These are phyloP conservation scores for Benincasa hispida DNA, from an alignment of 306 rosid species.

Conservation along the genomic window DNA sequence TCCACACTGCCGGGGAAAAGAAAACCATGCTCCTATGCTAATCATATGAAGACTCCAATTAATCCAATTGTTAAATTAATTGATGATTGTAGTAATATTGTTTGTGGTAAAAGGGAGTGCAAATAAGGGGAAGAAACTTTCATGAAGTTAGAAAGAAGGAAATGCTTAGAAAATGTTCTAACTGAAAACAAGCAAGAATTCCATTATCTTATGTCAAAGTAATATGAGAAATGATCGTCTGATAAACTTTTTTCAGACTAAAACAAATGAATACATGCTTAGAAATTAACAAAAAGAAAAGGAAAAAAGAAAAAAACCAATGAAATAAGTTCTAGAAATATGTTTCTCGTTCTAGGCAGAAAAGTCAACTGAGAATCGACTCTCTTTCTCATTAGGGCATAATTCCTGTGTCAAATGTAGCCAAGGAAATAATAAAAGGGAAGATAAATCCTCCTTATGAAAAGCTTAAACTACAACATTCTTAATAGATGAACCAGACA, in stretches of 20 bases:
- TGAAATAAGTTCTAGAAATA: too few species aligned
- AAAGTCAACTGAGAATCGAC: too few species aligned
- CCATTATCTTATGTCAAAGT: not conserved
- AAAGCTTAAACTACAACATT: not conserved
- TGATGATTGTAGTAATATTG: too few species aligned
- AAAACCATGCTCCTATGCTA: too few species aligned
- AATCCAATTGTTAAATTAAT: too few species aligned
- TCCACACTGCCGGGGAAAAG: too few species aligned
- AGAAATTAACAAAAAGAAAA: too few species aligned
- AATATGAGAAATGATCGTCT: not conserved
- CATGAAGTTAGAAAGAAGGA: not conserved
- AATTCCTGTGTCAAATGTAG: not conserved
- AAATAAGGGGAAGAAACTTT: not conserved
- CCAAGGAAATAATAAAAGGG: not conserved
- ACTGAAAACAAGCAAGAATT: not conserved
- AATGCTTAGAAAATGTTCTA: not conserved
- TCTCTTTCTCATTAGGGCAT: not conserved
- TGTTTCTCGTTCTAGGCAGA: not conserved
- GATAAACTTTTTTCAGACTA: not conserved
- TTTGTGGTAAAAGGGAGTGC: too few species aligned
- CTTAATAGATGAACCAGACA: not conserved
- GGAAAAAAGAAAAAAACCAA: too few species aligned
- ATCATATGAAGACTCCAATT: too few species aligned
- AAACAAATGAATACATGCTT: too few species aligned
- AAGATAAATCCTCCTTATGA: not conserved